Conservation (phyloP, 805 yeast species). For the Starmerella gropengiesseri region DNA sequence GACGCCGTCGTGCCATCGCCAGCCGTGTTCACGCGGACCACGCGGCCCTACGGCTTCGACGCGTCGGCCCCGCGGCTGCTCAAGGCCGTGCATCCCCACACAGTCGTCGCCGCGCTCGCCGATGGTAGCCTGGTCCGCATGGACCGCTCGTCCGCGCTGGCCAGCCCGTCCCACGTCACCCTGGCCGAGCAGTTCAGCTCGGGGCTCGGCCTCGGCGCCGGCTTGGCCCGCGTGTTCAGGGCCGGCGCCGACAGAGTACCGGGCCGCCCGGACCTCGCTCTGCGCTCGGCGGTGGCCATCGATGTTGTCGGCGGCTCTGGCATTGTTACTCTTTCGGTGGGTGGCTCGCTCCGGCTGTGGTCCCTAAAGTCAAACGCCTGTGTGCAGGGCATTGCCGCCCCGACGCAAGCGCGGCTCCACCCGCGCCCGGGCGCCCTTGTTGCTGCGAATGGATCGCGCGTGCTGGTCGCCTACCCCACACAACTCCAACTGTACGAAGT, state of each 20-base stretch:
- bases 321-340: constrained; percentile 43
- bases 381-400: constrained; percentile 14
- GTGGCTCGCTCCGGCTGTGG: constrained; percentile 52
- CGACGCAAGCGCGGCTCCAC: constrained; percentile 2
- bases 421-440: constrained; percentile 17
- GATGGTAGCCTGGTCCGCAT: constrained; percentile 61
- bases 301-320: constrained; percentile 27
- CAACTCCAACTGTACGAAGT: constrained; percentile 10
- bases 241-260: constrained; percentile 30
- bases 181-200: constrained; percentile 20
- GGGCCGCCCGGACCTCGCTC: constrained; percentile 35
- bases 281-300: constrained; percentile 32
- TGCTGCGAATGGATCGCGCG: neutral
- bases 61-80: constrained; percentile 46
- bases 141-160: constrained; percentile 26
- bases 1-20: constrained; percentile 33
- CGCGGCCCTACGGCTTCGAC: constrained; percentile 45
- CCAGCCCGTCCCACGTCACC: constrained; percentile 33
- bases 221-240: constrained; percentile 7
- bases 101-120: constrained; percentile 47
- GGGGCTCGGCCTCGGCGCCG: constrained; percentile 7
- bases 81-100: constrained; percentile 36
- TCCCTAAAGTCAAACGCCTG: constrained; percentile 33
- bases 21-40: constrained; percentile 52
- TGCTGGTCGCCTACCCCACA: constrained; percentile 11